Evolutionary conservation across 192 early-diverging fungal species (phyloP).

Genomic region (Coemansia sp.): DNA sequence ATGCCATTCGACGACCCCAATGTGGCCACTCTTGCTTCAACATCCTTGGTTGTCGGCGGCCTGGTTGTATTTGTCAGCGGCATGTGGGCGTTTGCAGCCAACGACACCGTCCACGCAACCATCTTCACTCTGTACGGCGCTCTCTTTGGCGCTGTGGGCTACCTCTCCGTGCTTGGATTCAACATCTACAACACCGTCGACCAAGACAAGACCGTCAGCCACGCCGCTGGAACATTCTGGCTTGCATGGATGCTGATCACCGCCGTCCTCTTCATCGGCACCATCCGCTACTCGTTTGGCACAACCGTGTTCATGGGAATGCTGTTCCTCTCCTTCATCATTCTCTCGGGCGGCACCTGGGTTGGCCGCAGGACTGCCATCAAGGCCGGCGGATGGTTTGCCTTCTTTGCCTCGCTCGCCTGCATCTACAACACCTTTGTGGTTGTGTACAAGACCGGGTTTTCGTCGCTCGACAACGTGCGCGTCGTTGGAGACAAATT

Average conservation of each 20-base stretch:
- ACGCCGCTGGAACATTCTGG: slow-evolving; percentile 67
- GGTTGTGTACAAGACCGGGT: slow-evolving; percentile 45
- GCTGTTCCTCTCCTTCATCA: slow-evolving; percentile 64
- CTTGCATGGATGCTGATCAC: slow-evolving; percentile 72
- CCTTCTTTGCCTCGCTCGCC: slow-evolving; percentile 69
- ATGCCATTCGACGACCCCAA: slow-evolving; percentile 55
- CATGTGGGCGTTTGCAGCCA: slow-evolving; percentile 74
- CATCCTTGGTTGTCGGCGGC: slow-evolving; percentile 52
- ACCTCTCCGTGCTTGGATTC: slow-evolving; percentile 53
- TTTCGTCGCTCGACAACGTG: slow-evolving; percentile 33
- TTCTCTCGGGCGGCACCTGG: slow-evolving; percentile 66
- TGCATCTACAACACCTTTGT: slow-evolving; percentile 66
- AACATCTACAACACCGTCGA: slow-evolving; percentile 59
- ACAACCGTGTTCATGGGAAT: slow-evolving; percentile 62
- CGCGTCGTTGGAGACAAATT: slow-evolving; percentile 30
- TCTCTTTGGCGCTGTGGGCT: slow-evolving; percentile 63
- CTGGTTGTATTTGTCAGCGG: slow-evolving; percentile 54
- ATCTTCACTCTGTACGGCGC: slow-evolving; percentile 73
- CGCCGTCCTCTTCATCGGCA: slow-evolving; percentile 64
- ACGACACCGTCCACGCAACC: slow-evolving; percentile 83
- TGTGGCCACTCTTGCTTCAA: slow-evolving; percentile 48
- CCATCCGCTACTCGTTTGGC: slow-evolving; percentile 60
- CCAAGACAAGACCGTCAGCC: slow-evolving; percentile 56
- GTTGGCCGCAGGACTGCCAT: slow-evolving; percentile 50
- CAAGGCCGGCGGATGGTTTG: slow-evolving; percentile 73